Base-by-base conservation (phyloP, 371 early-diverging fungal species). In the Enterocytospora artemiae region DNA sequence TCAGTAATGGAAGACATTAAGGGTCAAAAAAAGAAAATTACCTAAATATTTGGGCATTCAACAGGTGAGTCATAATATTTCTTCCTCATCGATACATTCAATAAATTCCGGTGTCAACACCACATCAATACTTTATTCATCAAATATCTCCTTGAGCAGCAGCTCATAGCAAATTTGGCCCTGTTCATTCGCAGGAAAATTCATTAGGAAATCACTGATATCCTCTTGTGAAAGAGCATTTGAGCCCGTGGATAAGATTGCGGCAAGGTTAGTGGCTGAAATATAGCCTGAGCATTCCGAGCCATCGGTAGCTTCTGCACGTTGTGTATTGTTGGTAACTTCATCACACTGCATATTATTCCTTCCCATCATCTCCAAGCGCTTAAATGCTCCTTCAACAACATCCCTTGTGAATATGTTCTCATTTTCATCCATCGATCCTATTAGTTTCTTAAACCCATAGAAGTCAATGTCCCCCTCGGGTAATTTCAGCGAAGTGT, bases 91-190 rank as follows among this genome's bases (percentile, higher is more conserved):
- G n/a, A n/a, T n/a, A n/a, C n/a, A n/a, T n/a, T n/a, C n/a, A n/a
- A n/a, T n/a, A n/a, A n/a, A n/a, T n/a, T n/a, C n/a, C n/a, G n/a
- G n/a, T n/a, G n/a, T n/a, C n/a, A n/a, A n/a, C n/a, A n/a, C n/a
- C n/a, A n/a, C n/a, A n/a, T n/a, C n/a, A n/a, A n/a, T n/a, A n/a
- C n/a, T n/a, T n/a, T n/a, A n/a, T n/a, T n/a, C n/a, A n/a, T n/a
- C 46, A 43, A 54, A 63, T 37, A 68, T 36, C 30, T 45, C 45
- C 48, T 56, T 60, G 24, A 64, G 45, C 7, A 64, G 20, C 3
- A 57, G 45, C 1, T 33, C 49, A 36, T 74, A 74, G 16, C 69
- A 56, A 41, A 75, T 50, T 27, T 62, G 63, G 20, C 76, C 76
- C 37, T 72, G 62, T 25, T 70, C 73, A 43, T 67, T 60, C 0